phyloP scores from a whole-genome alignment of 768 basidiomycete genomes.

The Strobilomyces echinocephalus region DNA sequence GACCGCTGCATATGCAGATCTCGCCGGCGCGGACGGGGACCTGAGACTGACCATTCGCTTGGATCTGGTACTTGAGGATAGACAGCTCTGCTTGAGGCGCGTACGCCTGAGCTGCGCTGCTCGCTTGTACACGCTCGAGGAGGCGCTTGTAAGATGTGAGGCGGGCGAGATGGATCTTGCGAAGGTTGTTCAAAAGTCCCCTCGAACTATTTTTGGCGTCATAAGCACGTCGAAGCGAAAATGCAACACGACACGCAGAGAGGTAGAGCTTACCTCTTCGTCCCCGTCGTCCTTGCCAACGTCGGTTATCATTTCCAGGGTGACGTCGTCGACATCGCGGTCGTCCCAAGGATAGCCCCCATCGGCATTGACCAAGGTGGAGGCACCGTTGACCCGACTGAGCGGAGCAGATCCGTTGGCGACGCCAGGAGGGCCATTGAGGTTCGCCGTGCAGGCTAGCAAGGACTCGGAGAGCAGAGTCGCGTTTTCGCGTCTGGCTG shows the following conservation, averaged over 20 bases:
- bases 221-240: not conserved
- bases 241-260: not conserved
- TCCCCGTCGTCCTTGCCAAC: conserved; percentile 57
- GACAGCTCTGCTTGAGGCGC: conserved; percentile 79
- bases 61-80: conserved; percentile 49
- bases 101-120: conserved; percentile 76
- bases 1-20: conserved; percentile 54
- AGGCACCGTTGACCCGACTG: conserved; percentile 22
- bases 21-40: conserved; percentile 22
- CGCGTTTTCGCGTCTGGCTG: conserved; percentile 13
- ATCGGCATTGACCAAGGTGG: conserved; percentile 18
- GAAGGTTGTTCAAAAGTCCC: conserved; percentile 37
- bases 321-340: conserved; percentile 57
- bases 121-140: conserved; percentile 74
- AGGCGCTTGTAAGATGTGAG: conserved; percentile 73
- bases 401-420: conserved; percentile 15
- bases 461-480: conserved; percentile 18
- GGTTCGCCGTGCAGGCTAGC: conserved; percentile 6
- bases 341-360: conserved; percentile 26
- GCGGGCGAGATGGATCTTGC: conserved; percentile 45
- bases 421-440: conserved; percentile 19
- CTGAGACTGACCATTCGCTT: conserved; percentile 13
- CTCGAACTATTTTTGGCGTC: conserved; percentile 36
- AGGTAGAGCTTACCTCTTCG: conserved; percentile 51
- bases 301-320: conserved; percentile 66